Base-by-base conservation (phyloP, 495 filamentous ascomycete species). In the Penicillium arizonense region DNA sequence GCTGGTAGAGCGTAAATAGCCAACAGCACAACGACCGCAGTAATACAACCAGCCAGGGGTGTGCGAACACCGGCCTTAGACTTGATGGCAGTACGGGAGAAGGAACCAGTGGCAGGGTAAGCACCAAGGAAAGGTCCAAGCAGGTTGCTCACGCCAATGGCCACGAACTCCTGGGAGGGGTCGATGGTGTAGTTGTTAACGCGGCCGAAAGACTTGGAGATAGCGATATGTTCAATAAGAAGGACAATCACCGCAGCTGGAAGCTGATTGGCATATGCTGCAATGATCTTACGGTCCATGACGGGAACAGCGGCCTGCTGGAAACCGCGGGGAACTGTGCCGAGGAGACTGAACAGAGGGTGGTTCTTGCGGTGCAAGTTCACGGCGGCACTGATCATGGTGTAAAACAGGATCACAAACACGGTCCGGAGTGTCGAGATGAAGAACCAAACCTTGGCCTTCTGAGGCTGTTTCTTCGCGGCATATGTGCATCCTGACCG, bases 121-220 rank as follows among this genome's bases (percentile, higher is more conserved):
- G 80, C 94, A 52, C 94, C 94, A 6, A 98, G 83, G 74, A 98
- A 97, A 6, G 94, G 93, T 5, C 90, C 92, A 2, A 98, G 79
- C 32, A 97, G 76, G 67, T 98, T 98, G 16, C 86, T 88, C 8
- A 97, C 80, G 42, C 94, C 94, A 62, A 98, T 97, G 21, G 89
- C 95, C 21, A 98, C 87, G 73, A 98, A 83, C 62, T 98, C 94
- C 65, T 98, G 94, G 0, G 93, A 97, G 3, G 94, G 95, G 56
- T 97, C 84, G 69, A 98, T 97, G n/a, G 85, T 89, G 71, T 98
- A 98, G 73, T 97, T 97, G 75, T 97, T 97, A 57, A 98, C 81
- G 38, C 94, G 82, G 5, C 94, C 94, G 53, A 98, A 98, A 0
- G 94, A 97, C 71, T 98, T 98, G 32, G 92, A 90, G 54, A 98